These are phyloP conservation scores for Malassezia sympodialis DNA, from an alignment of 1,284 basidiomycete species.

Conservation along the genomic window DNA sequence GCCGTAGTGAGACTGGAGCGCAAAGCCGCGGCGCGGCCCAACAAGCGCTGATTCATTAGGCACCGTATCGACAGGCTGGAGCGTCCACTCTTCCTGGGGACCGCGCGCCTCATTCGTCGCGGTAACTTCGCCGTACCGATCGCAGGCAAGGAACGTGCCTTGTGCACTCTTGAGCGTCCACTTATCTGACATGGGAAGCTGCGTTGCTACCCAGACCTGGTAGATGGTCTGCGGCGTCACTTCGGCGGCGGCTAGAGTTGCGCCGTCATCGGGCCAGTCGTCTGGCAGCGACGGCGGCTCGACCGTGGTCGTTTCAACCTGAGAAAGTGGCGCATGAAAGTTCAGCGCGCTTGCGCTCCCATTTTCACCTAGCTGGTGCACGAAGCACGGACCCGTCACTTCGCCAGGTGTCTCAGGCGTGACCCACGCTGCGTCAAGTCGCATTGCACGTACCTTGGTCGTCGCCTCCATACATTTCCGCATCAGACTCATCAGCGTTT, in stretches of 20 bases:
- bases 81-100: constrained; percentile 36
- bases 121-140: constrained; percentile 22
- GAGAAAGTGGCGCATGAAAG: constrained; percentile 7
- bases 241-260: constrained; percentile 11
- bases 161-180: constrained; percentile 36
- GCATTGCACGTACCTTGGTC: constrained; percentile 12
- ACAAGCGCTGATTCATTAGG: neutral
- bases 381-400: constrained; percentile 8
- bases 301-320: constrained; percentile 7
- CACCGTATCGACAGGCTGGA: constrained; percentile 11
- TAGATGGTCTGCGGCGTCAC: constrained; percentile 28
- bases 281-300: constrained; percentile 3
- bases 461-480: constrained; percentile 16
- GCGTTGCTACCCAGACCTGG: constrained; percentile 36
- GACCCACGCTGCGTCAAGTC: constrained; percentile 11
- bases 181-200: constrained; percentile 12
- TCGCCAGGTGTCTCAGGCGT: constrained; percentile 1
- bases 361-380: constrained; percentile 4
- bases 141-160: constrained; percentile 30
- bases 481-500: constrained; percentile 9
- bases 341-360: constrained; percentile 4
- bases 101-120: constrained; percentile 33
- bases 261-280: constrained; percentile 7
- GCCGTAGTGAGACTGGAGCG: constrained; percentile 24
- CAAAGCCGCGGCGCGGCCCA: constrained; percentile 10